phyloP scores from a whole-genome alignment of 2,329 filamentous ascomycete genomes.

The Botrytis byssoidea region DNA sequence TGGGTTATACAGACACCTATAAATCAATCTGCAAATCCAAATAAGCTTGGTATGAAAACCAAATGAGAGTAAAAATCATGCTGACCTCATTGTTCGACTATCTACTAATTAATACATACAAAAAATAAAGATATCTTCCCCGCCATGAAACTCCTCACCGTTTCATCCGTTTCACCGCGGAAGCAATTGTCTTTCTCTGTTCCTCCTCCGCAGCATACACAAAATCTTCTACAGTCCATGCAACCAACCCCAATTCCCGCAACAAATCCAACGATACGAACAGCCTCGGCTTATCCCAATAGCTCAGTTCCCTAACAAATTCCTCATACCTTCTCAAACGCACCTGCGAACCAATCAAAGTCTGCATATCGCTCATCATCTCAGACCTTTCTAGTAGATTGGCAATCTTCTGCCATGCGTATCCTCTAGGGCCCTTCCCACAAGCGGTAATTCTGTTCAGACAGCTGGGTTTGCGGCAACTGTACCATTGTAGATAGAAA shows the following conservation, averaged over 20 bases:
- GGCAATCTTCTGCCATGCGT: not conserved
- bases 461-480: not conserved
- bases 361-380: not conserved
- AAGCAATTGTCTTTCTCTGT: not conserved
- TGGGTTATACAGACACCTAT: too few species aligned
- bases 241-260: too few species aligned
- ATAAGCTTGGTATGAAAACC: not conserved
- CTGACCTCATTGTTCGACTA: not conserved
- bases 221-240: not conserved
- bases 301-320: not conserved
- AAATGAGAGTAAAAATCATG: not conserved
- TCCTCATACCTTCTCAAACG: not conserved
- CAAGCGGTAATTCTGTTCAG: rapidly evolving
- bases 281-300: not conserved
- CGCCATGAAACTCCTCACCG: not conserved
- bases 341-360: not conserved
- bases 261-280: not conserved
- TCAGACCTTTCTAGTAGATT: not conserved
- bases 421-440: not conserved
- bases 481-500: not conserved
- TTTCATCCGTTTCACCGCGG: rapidly evolving
- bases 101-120: not conserved
- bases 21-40: not conserved
- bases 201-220: too few species aligned
- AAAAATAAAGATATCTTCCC: not conserved